A percentile compares a stretch with the other conserved stretches of the same genome.
These are phyloP conservation scores for Globisporangium spinosum DNA, from an alignment of 352 stramenopile genomes.

Conservation along the genomic window DNA sequence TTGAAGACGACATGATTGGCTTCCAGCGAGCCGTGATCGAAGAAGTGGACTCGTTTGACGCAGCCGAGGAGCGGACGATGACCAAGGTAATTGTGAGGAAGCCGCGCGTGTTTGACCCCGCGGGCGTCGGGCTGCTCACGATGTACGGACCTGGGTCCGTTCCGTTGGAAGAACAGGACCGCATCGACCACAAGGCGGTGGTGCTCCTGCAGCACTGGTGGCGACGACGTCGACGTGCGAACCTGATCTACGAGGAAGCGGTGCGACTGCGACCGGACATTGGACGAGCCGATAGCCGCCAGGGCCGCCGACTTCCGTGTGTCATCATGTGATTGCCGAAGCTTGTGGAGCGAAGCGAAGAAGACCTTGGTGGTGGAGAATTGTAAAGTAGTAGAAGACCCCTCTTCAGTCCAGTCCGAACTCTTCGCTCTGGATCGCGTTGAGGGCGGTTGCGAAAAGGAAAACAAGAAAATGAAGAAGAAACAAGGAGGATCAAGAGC, in stretches of 20 bases:
- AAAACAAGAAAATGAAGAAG: not conserved
- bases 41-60: slow-evolving; percentile 85
- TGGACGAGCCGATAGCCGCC: slow-evolving; percentile 24
- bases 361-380: not conserved
- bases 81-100: slow-evolving; percentile 85
- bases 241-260: slow-evolving; percentile 56
- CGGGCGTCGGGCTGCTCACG: slow-evolving; percentile 70
- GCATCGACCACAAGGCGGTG: slow-evolving; percentile 79
- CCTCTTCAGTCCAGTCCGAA: not conserved
- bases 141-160: slow-evolving; percentile 84
- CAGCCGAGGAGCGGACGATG: slow-evolving; percentile 83
- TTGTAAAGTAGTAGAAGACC: slow-evolving; percentile 2
- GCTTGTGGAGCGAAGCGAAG: not conserved
- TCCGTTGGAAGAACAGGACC: slow-evolving; percentile 86
- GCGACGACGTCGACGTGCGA: slow-evolving; percentile 63
- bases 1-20: slow-evolving; percentile 79
- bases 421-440: not conserved
- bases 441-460: not conserved
- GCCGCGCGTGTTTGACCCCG: slow-evolving; percentile 73
- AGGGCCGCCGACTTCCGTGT: slow-evolving; percentile 22
- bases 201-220: slow-evolving; percentile 84
- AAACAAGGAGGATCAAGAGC: not conserved
- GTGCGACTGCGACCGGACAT: slow-evolving; percentile 54
- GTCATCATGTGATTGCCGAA: slow-evolving; percentile 20
- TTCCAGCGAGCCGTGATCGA: slow-evolving; percentile 88